A percentile compares a stretch with the other conserved stretches of the same genome.
Evolutionary conservation across 2,329 filamentous ascomycete genomes (phyloP).

Genomic region (Monosporascus cannonballus): DNA sequence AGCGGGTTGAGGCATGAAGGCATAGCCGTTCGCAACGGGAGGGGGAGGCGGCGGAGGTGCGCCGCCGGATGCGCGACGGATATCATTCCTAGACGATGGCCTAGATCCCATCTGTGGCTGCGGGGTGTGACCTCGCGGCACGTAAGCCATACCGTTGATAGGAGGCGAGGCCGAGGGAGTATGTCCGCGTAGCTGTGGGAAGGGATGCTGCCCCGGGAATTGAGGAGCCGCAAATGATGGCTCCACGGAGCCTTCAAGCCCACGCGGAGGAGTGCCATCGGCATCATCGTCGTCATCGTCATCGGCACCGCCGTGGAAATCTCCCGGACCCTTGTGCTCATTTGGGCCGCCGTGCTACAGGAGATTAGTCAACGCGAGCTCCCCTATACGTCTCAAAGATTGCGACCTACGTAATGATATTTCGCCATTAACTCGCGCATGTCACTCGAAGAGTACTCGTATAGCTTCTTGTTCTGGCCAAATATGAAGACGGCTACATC

Average conservation of each 20-base stretch:
- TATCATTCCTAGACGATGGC: constrained; percentile 73
- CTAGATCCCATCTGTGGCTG: constrained; percentile 71
- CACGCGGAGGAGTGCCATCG: constrained; percentile 65
- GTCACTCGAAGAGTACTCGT: constrained; percentile 92
- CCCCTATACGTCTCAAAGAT: neutral
- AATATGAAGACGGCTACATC: constrained; percentile 99
- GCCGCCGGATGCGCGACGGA: constrained; percentile 70
- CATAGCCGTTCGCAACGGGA: constrained; percentile 62
- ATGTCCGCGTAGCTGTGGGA: constrained; percentile 74
- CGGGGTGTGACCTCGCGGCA: constrained; percentile 71
- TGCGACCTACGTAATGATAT: constrained; percentile 77
- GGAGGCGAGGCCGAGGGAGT: constrained; percentile 86
- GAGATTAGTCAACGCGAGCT: constrained; percentile 5
- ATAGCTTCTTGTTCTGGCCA: constrained; percentile 97
- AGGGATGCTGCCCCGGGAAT: constrained; percentile 62
- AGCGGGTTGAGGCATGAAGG: constrained; percentile 78
- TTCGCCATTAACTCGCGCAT: constrained; percentile 85
- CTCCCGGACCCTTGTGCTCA: constrained; percentile 91
- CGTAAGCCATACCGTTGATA: constrained; percentile 70
- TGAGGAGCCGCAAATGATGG: constrained; percentile 63
- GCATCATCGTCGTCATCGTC: constrained; percentile 79
- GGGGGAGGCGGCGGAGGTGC: constrained; percentile 59
- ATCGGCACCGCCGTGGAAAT: constrained; percentile 83
- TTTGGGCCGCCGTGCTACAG: constrained; percentile 81
- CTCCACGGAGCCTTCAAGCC: constrained; percentile 47